Evolutionary conservation across 495 filamentous ascomycete species (phyloP).

Genomic region (Trichoderma asperelloides): DNA sequence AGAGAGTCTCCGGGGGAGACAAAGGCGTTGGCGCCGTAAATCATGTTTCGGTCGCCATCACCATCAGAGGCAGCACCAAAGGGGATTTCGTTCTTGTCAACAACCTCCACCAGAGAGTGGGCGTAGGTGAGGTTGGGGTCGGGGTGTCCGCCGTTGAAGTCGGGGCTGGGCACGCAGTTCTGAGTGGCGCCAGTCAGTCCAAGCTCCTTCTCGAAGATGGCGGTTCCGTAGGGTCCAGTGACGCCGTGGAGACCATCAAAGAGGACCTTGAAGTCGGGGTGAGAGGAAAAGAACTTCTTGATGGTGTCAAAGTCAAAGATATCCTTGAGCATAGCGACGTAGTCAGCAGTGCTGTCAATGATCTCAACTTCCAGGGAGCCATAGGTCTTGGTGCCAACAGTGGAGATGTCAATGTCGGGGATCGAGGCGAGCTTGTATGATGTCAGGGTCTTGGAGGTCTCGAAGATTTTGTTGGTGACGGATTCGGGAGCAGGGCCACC

Average conservation of each 20-base stretch:
- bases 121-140: conserved; percentile 99
- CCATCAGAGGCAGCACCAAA: conserved; percentile 96
- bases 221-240: conserved; percentile 87
- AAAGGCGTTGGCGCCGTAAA: conserved; percentile 92
- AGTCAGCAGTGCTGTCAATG: conserved; percentile 84
- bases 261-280: conserved; percentile 90
- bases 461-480: conserved; percentile 96
- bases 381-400: conserved; percentile 74
- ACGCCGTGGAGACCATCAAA: conserved; percentile 94
- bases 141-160: conserved; percentile 95
- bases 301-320: conserved; percentile 97
- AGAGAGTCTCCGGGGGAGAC: conserved; percentile 95
- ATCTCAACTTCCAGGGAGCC: conserved; percentile 87
- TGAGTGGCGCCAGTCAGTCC: conserved; percentile 75
- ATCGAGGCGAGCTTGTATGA: conserved; percentile 89
- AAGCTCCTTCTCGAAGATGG: conserved; percentile 90
- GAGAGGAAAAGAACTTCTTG: conserved; percentile 75
- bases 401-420: conserved; percentile 74
- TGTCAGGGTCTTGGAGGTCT: conserved; percentile 74
- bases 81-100: conserved; percentile 83
- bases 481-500: conserved; percentile 90
- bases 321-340: conserved; percentile 88
- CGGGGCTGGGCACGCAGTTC: conserved; percentile 84
- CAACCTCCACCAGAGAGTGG: conserved; percentile 85
- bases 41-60: conserved; percentile 99